Base-by-base conservation (phyloP, 257 asterid genomes). In the Misopates orontium region DNA sequence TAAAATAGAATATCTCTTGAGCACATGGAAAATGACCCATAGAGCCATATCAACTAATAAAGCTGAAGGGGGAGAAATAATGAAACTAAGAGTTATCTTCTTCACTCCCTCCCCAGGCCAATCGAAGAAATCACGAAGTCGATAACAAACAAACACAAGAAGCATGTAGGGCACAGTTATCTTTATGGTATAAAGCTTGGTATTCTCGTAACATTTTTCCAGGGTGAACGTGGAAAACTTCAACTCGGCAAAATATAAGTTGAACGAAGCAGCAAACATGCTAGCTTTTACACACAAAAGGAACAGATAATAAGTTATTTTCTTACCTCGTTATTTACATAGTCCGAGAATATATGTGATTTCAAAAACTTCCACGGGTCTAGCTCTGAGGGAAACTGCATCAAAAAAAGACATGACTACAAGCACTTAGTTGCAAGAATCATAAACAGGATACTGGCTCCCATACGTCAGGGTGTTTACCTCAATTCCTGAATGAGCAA, bases 351-450 rank as follows among this genome's bases (percentile, higher is more conserved):
- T 73, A 94, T 84, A 73, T 90, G 97, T 10, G 78, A 61, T 76
- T 83, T 90, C 47, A 94, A 79, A 55, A 76, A 76, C 78, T 88
- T 90, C 95, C 95, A 94, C 5, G 96, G 95, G 73, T 94, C 95
- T 72, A 90, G 80, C 79, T 94, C 99, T 20, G 83, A 74, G 9
- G 99, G 95, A 77, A 84, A 88, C 99, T 94, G 86, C 79, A 80
- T 31, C 57, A 80, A 53, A 60, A 39, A 74, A 60, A 64, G 28
- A 73, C 77, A 77, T 48, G 63, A 56, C 48, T 71, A 65, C 53
- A 71, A 69, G 49, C 73, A 65, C 70, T 73, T 71, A 58, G 64
- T 36, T 62, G 69, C 18, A 51, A 68, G 70, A 28, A 70, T 47
- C 49, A 66, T 25, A 53, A 60, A 61, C 58, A 60, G 44, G 54